These are phyloP conservation scores for Arachis monticola DNA, from an alignment of 331 rosid genomes.

Conservation along the genomic window DNA sequence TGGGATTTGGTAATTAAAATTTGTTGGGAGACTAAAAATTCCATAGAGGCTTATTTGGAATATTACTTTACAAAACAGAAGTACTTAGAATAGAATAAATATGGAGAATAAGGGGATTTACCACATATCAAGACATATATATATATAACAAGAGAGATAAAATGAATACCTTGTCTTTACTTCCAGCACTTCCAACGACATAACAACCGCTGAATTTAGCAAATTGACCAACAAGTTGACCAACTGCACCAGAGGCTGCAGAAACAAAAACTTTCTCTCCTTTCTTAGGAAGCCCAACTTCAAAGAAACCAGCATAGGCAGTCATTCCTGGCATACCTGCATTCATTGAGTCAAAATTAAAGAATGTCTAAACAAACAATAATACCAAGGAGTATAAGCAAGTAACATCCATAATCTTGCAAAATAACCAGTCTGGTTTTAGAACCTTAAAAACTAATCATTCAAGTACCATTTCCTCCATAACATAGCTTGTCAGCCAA, in stretches of 20 bases:
- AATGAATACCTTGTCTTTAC: slow-evolving; percentile 45
- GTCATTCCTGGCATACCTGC: slow-evolving; percentile 48
- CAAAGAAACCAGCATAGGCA: slow-evolving; percentile 50
- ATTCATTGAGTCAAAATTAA: background rate
- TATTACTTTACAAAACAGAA: background rate
- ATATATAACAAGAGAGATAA: background rate
- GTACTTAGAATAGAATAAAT: background rate
- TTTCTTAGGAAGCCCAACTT: slow-evolving; percentile 46
- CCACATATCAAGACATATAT: background rate
- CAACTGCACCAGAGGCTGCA: slow-evolving; percentile 54
- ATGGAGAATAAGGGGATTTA: background rate
- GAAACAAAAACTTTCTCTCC: slow-evolving; percentile 50
- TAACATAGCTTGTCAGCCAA: too few species aligned
- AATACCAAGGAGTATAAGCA: background rate
- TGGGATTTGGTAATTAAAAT: too few species aligned
- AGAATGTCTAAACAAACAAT: background rate
- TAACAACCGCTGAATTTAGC: slow-evolving; percentile 10
- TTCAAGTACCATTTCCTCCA: too few species aligned
- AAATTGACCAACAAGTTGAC: slow-evolving; percentile 50
- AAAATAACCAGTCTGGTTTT: too few species aligned
- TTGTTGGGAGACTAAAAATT: too few species aligned
- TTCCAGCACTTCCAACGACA: slow-evolving; percentile 57
- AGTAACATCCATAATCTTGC: background rate
- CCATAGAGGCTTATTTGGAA: too few species aligned
- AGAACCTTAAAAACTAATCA: too few species aligned